These are phyloP conservation scores for Eremomyces bilateralis DNA, from an alignment of 495 filamentous ascomycete genomes.

Conservation along the genomic window DNA sequence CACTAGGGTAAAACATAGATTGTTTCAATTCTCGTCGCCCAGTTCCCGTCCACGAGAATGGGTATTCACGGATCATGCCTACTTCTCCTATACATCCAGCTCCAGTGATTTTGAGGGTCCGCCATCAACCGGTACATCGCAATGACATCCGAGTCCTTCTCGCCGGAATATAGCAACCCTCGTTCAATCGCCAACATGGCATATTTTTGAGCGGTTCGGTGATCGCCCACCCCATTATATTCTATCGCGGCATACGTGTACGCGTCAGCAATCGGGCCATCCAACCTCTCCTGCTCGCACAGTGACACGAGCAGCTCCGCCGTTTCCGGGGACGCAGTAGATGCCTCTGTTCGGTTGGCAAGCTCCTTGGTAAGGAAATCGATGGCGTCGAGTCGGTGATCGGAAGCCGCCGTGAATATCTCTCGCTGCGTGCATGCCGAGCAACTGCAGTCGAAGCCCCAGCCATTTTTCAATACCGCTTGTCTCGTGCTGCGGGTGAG, in stretches of 20 bases:
- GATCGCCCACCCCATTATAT: neutral
- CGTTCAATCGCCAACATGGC: neutral
- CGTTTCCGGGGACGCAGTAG: neutral
- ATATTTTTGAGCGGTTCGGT: neutral
- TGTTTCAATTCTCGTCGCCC: too few species aligned
- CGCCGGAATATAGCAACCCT: neutral
- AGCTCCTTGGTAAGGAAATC: neutral
- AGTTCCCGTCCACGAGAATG: too few species aligned
- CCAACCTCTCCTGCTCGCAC: neutral
- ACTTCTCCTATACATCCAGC: neutral
- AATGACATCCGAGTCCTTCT: neutral
- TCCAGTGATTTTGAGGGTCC: neutral
- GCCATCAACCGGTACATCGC: neutral
- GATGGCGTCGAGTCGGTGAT: neutral
- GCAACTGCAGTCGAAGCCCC: conserved; percentile 1
- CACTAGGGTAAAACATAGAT: too few species aligned
- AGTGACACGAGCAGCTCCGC: neutral
- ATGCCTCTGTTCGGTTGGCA: neutral
- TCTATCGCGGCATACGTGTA: neutral
- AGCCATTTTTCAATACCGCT: neutral
- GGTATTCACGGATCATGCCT: too few species aligned
- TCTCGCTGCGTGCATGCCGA: neutral
- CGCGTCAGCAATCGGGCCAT: neutral
- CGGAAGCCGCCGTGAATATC: neutral
- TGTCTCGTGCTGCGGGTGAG: neutral